Conservation (phyloP, 805 yeast species). For the Nakazawaea anatomiae region DNA sequence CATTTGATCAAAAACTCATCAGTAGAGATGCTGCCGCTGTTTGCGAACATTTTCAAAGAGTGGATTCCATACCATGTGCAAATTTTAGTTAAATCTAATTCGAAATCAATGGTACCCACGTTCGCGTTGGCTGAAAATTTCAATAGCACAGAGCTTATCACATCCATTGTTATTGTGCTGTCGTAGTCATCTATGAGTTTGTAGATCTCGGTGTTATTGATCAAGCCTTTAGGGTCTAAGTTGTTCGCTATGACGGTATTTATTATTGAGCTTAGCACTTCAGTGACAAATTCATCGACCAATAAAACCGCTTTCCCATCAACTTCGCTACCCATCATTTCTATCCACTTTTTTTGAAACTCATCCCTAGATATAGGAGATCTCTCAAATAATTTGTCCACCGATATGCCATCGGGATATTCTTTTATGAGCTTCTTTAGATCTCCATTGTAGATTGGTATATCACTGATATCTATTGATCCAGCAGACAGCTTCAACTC, state of each 20-base stretch:
- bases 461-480: conserved; percentile 19
- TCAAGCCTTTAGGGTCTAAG: not conserved
- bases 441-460: conserved; percentile 34
- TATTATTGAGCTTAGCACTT: conserved; percentile 10
- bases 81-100: conserved; percentile 36
- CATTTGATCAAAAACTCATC: conserved; percentile 61
- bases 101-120: conserved; percentile 18
- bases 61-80: conserved; percentile 61
- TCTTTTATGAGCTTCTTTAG: conserved; percentile 5
- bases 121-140: conserved; percentile 32
- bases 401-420: conserved; percentile 14
- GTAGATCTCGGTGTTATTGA: conserved; percentile 15
- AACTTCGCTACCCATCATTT: conserved; percentile 48
- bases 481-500: conserved; percentile 31
- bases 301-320: conserved; percentile 36
- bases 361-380: conserved; percentile 53
- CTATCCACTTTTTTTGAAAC: conserved; percentile 47
- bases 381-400: conserved; percentile 29
- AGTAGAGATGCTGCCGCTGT: not conserved
- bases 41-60: conserved; percentile 28
- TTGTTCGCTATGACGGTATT: conserved; percentile 11
- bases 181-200: conserved; percentile 19
- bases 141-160: conserved; percentile 44
- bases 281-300: conserved; percentile 11
- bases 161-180: conserved; percentile 24